A percentile compares a stretch with the other conserved stretches of the same genome.
Evolutionary conservation across 441 rosid species (phyloP).

Genomic region (Manihot esculenta): DNA sequence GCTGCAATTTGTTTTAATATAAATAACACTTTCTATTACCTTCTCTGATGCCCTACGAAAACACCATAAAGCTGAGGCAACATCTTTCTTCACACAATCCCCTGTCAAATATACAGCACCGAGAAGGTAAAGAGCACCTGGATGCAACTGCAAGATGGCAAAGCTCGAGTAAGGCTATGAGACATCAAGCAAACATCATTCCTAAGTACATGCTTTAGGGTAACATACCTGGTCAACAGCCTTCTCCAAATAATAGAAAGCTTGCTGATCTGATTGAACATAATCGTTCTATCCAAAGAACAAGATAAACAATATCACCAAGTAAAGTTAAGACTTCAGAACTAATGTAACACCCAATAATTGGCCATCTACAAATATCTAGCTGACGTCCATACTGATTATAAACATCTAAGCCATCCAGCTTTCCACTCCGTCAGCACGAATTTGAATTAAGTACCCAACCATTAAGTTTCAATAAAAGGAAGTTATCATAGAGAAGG

Average conservation of each 20-base stretch:
- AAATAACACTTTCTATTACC: conserved; percentile 29
- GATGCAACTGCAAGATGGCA: conserved; percentile 65
- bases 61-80: conserved; percentile 92
- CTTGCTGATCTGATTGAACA: conserved; percentile 83
- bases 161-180: conserved; percentile 31
- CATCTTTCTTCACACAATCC: conserved; percentile 87
- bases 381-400: neutral
- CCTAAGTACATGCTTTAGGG: neutral
- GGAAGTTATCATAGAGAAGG: neutral
- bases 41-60: conserved; percentile 90
- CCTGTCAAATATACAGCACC: conserved; percentile 86
- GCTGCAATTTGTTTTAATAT: neutral
- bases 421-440: neutral
- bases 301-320: neutral
- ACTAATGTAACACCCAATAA: neutral
- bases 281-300: conserved; percentile 57
- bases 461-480: neutral
- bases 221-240: conserved; percentile 83
- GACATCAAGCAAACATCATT: conserved; percentile 11
- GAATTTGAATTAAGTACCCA: neutral
- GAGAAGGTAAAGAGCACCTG: conserved; percentile 91
- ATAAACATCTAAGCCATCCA: conserved; percentile 2
- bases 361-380: neutral
- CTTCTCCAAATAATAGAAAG: conserved; percentile 85
- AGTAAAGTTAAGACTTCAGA: neutral